Evolutionary conservation across 2,329 filamentous ascomycete species (phyloP).

Genomic region (Cercospora sesami): DNA sequence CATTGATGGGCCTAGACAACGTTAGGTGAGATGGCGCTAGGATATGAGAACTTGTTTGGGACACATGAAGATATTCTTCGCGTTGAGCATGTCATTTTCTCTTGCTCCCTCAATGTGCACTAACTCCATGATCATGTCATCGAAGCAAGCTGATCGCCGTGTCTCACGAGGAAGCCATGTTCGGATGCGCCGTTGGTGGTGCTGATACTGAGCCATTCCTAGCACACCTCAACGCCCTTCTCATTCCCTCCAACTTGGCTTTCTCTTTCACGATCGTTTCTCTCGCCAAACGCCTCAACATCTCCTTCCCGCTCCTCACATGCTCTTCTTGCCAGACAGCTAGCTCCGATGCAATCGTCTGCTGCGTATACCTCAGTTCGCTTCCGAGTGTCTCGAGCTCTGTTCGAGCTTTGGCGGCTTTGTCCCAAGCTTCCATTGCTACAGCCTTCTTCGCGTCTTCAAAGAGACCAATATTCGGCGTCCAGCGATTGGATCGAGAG

Average conservation of each 20-base stretch:
- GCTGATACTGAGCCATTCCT: background rate
- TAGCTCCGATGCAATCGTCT: slow-evolving; percentile 85
- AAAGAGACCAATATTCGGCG: slow-evolving; percentile 62
- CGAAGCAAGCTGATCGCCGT: background rate
- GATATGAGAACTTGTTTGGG: background rate
- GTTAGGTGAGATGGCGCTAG: background rate
- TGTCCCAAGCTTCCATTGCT: slow-evolving; percentile 80
- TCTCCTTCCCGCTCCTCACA: slow-evolving; percentile 71
- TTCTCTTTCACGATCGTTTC: slow-evolving; percentile 78
- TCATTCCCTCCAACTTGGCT: slow-evolving; percentile 76
- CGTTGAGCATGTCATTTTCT: background rate
- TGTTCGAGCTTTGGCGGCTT: slow-evolving; percentile 66
- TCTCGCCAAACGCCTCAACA: slow-evolving; percentile 73
- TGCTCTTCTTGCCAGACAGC: slow-evolving; percentile 93
- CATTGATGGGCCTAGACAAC: background rate
- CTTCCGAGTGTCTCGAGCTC: slow-evolving; percentile 74
- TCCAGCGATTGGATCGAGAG: slow-evolving; percentile 74
- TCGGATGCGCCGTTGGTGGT: background rate
- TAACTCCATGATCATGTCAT: background rate
- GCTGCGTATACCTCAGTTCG: slow-evolving; percentile 88
- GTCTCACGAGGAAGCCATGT: background rate
- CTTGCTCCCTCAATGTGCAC: background rate
- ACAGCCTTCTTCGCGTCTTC: slow-evolving; percentile 84
- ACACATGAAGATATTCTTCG: background rate
- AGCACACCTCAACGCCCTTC: slow-evolving; percentile 65